phyloP scores from a whole-genome alignment of 2,329 filamentous ascomycete species.

The Magnaporthiopsis incrustans region DNA sequence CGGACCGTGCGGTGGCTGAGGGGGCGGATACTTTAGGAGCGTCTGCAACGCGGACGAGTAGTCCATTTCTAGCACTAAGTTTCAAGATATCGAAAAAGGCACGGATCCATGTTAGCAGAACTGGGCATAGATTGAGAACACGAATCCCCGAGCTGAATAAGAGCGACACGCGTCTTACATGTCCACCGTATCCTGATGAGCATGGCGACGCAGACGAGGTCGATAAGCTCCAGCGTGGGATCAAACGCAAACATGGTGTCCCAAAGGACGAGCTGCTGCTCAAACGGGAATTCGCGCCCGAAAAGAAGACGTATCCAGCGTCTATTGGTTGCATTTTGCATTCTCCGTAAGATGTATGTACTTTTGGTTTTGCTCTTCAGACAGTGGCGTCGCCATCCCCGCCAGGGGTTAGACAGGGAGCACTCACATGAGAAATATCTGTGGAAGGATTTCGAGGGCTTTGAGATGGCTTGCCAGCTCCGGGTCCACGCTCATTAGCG shows the following conservation, averaged over 20 bases:
- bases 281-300: constrained; percentile 85
- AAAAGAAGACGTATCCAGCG: constrained; percentile 93
- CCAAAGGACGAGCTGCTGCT: constrained; percentile 79
- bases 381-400: background rate
- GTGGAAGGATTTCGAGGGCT: constrained; percentile 82
- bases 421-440: constrained; percentile 85
- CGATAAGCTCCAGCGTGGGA: constrained; percentile 68
- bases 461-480: constrained; percentile 58
- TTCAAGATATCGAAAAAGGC: background rate
- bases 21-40: constrained; percentile 74
- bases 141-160: background rate
- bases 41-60: constrained; percentile 79
- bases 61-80: constrained; percentile 70
- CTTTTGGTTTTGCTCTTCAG: background rate
- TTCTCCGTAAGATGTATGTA: constrained; percentile 9
- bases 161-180: constrained; percentile 41
- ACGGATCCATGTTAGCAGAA: background rate
- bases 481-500: constrained; percentile 51
- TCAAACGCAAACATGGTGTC: constrained; percentile 87
- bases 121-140: background rate
- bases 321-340: constrained; percentile 29
- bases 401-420: background rate
- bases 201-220: constrained; percentile 92
- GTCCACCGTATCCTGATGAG: constrained; percentile 86
- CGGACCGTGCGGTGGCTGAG: constrained; percentile 53